Conservation (phyloP, 1,284 basidiomycete genomes). For the Xerocomus amazonicus region DNA sequence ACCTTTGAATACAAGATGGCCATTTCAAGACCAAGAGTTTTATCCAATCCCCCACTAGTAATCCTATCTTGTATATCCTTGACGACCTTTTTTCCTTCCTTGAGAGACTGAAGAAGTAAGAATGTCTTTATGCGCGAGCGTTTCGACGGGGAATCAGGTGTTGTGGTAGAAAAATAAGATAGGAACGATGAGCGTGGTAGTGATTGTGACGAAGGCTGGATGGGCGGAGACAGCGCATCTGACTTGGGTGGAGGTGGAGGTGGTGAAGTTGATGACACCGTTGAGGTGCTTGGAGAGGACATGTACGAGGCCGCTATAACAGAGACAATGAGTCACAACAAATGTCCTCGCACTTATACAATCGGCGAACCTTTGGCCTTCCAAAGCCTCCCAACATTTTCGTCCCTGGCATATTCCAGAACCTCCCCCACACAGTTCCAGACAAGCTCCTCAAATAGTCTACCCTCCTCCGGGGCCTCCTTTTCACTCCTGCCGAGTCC, state of each 20-base stretch:
- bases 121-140: constrained; percentile 69
- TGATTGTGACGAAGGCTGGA: constrained; percentile 1
- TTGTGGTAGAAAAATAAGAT: constrained; percentile 61
- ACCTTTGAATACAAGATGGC: constrained; percentile 85
- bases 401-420: constrained; percentile 45
- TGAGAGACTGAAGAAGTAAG: constrained; percentile 70
- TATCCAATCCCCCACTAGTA: constrained; percentile 30
- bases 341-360: background rate
- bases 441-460: constrained; percentile 54
- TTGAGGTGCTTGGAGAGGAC: constrained; percentile 19
- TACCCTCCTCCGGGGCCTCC: constrained; percentile 10
- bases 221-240: constrained; percentile 4
- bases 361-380: constrained; percentile 57
- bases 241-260: constrained; percentile 11
- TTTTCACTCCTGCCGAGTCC: constrained; percentile 50
- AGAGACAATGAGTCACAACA: background rate
- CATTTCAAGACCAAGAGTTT: constrained; percentile 65
- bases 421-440: constrained; percentile 53
- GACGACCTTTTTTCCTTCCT: constrained; percentile 34
- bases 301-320: constrained; percentile 48
- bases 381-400: constrained; percentile 59
- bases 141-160: constrained; percentile 73
- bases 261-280: background rate
- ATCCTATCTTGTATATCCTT: constrained; percentile 23
- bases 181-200: constrained; percentile 45